phyloP scores from a whole-genome alignment of 2,329 filamentous ascomycete genomes.

The Acrocalymma vagum region DNA sequence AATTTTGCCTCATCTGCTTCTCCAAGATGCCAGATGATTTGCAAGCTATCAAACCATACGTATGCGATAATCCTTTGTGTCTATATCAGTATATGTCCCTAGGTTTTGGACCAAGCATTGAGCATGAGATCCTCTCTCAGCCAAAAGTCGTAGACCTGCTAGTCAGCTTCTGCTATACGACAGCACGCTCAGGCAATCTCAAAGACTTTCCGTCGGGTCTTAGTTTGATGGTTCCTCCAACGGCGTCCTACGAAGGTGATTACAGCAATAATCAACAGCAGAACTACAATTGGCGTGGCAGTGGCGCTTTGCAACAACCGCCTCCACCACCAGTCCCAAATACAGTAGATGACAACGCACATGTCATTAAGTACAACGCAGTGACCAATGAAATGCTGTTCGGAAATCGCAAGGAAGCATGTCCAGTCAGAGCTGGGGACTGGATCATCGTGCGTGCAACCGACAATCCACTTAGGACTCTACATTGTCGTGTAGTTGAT shows the following conservation, averaged over 20 bases:
- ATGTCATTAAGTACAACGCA: conserved; percentile 43
- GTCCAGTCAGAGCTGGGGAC: conserved; percentile 56
- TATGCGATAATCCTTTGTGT: conserved; percentile 79
- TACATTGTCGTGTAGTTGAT: conserved; percentile 62
- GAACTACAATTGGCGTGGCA: conserved; percentile 2
- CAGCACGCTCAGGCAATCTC: conserved; percentile 55
- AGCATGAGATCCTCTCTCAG: conserved; percentile 82
- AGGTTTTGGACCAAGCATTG: conserved; percentile 85
- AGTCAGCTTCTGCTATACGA: conserved; percentile 79
- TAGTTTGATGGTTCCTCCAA: conserved; percentile 60
- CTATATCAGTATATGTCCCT: conserved; percentile 87
- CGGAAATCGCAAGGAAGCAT: conserved; percentile 29
- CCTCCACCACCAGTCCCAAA: neutral
- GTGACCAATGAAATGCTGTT: conserved; percentile 54
- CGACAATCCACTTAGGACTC: conserved; percentile 17
- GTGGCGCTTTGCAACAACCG: neutral
- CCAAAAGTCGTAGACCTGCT: conserved; percentile 86
- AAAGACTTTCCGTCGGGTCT: conserved; percentile 66
- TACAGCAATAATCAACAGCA: conserved; percentile 12
- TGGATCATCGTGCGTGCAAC: conserved; percentile 59
- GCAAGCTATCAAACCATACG: conserved; percentile 75
- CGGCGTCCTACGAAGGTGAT: conserved; percentile 22
- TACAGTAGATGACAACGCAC: conserved; percentile 1
- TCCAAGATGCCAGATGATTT: conserved; percentile 70
- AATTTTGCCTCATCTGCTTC: conserved; percentile 89